phyloP scores from a whole-genome alignment of 148 eudicot species.

The Limonium bicolor region DNA sequence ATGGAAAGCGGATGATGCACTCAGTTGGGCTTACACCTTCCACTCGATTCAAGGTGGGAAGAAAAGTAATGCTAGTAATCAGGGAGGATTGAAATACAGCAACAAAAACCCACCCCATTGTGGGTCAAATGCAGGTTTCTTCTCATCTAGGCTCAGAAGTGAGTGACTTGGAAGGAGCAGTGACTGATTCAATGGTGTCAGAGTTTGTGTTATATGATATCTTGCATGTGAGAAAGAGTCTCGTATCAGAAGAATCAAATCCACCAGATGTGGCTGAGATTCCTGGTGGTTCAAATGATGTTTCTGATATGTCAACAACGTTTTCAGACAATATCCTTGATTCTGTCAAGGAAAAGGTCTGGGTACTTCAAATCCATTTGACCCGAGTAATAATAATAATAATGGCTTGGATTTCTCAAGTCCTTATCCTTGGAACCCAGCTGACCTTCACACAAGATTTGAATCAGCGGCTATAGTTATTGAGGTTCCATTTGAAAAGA shows the following conservation, averaged over 20 bases:
- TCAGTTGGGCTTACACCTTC: slow-evolving; percentile 80
- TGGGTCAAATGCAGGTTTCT: slow-evolving; percentile 83
- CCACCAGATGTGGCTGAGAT: slow-evolving; percentile 18
- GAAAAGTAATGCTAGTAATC: slow-evolving; percentile 42
- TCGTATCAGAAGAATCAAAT: slow-evolving; percentile 16
- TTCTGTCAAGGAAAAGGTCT: slow-evolving; percentile 14
- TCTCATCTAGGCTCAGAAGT: slow-evolving; percentile 52
- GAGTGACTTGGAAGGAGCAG: slow-evolving; percentile 24
- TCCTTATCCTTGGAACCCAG: slow-evolving; percentile 27
- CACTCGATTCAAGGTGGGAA: slow-evolving; percentile 51
- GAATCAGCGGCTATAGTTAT: slow-evolving; percentile 75
- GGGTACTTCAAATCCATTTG: slow-evolving; percentile 10
- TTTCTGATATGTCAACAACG: slow-evolving; percentile 7
- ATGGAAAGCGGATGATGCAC: slow-evolving; percentile 54
- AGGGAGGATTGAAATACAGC: slow-evolving; percentile 41
- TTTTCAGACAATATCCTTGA: slow-evolving; percentile 25
- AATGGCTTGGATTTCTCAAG: slow-evolving; percentile 17
- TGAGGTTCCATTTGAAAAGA: slow-evolving; percentile 23
- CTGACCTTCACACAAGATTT: slow-evolving; percentile 56
- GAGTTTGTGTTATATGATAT: slow-evolving; percentile 73
- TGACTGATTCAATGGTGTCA: slow-evolving; percentile 41
- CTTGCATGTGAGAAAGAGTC: slow-evolving; percentile 39
- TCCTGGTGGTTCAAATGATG: slow-evolving; percentile 12
- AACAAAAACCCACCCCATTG: slow-evolving; percentile 45
- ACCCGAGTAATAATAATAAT: too few species aligned